Percentiles rank a stretch among this genome's conserved stretches.
Conservation (phyloP, 1,139 yeast genomes). For the Magnusiomyces ingens region DNA sequence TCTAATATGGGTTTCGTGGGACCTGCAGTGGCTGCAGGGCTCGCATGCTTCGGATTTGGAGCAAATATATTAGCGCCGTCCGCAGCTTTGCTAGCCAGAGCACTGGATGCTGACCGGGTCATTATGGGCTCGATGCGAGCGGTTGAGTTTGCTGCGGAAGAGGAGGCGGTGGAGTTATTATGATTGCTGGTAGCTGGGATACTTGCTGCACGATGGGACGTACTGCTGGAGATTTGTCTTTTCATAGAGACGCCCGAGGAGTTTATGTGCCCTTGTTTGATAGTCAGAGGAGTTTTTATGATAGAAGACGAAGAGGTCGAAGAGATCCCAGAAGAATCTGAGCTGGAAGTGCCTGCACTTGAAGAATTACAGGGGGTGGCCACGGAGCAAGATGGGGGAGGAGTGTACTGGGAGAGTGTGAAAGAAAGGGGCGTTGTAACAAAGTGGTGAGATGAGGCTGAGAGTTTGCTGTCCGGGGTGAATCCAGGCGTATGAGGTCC, state of each 20-base stretch:
- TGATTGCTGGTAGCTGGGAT: no score
- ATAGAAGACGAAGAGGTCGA: not conserved
- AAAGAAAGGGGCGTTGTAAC: conserved; percentile 1
- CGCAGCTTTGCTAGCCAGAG: no score
- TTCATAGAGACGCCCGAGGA: not conserved
- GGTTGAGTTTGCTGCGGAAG: no score
- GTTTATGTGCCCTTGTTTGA: not conserved
- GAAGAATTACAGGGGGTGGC: not conserved
- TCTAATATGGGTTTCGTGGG: not conserved
- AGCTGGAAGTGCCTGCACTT: not conserved
- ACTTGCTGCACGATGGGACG: no score
- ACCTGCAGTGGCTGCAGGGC: not conserved
- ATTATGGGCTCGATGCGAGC: no score
- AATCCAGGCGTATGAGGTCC: conserved; percentile 1
- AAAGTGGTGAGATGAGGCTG: not conserved
- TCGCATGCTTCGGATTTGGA: no score
- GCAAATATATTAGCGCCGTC: no score
- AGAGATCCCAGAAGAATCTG: not conserved
- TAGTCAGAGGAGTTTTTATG: not conserved
- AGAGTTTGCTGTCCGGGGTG: conserved; percentile 1
- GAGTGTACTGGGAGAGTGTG: conserved; percentile 1
- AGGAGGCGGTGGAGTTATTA: no score
- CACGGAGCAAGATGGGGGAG: not conserved
- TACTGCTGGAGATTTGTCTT: not conserved
- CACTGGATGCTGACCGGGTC: no score